A percentile compares a stretch with the other conserved stretches of the same genome.
Conservation (phyloP, 2,329 filamentous ascomycete species). For the Phialemonium atrogriseum region DNA sequence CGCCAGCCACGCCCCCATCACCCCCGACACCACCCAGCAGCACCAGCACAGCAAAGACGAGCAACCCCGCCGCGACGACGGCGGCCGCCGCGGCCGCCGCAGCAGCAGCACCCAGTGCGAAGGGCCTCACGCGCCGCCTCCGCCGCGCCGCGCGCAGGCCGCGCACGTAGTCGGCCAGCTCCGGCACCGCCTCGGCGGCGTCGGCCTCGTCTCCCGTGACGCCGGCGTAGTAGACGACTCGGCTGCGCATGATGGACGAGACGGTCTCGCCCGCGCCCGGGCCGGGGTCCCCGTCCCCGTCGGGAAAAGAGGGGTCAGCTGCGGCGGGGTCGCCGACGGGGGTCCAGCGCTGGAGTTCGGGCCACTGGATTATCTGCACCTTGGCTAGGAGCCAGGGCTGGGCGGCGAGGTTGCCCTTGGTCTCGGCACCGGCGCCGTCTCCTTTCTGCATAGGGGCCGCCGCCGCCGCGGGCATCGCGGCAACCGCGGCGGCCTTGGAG, state of each 20-base stretch:
- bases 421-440: too few species aligned
- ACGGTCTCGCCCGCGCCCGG: constrained; percentile 11
- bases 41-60: too few species aligned
- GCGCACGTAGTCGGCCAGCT: constrained; percentile 10
- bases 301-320: too few species aligned
- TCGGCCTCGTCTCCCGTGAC: constrained; percentile 4
- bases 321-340: constrained; percentile 9
- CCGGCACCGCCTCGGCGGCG: constrained; percentile 8
- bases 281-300: constrained; percentile 3
- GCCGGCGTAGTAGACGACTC: constrained; percentile 22
- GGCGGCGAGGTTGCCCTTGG: too few species aligned
- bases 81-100: too few species aligned
- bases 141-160: neutral
- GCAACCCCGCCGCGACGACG: too few species aligned
- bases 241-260: constrained; percentile 15
- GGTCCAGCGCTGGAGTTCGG: constrained; percentile 18
- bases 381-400: constrained; percentile 13
- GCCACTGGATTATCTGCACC: constrained; percentile 23
- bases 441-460: too few species aligned
- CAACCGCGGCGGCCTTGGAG: constrained; percentile 8
- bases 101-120: too few species aligned
- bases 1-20: too few species aligned
- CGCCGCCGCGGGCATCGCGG: too few species aligned
- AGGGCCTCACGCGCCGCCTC: too few species aligned
- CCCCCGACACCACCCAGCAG: too few species aligned